Conservation (phyloP, 495 filamentous ascomycete genomes). For the Aspergillus hancockii region DNA sequence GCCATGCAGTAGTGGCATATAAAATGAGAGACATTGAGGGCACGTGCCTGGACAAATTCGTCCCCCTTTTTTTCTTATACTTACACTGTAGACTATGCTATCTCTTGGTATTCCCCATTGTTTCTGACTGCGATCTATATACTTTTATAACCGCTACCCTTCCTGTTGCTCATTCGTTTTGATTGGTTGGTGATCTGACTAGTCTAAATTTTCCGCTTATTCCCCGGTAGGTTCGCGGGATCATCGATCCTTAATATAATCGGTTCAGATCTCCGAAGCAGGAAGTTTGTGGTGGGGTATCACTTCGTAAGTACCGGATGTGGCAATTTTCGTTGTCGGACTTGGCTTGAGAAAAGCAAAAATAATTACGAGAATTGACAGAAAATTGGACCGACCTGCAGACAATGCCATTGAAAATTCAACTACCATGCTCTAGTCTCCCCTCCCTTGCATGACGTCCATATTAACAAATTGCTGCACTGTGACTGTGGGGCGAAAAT, state of each 20-base stretch:
- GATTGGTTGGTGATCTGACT: background rate
- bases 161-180: background rate
- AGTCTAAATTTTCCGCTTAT: background rate
- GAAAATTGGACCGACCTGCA: conserved; percentile 1
- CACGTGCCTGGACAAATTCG: background rate
- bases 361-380: conserved; percentile 3
- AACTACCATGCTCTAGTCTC: background rate
- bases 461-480: background rate
- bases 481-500: background rate
- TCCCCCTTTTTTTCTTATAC: background rate
- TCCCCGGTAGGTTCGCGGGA: conserved; percentile 1
- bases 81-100: background rate
- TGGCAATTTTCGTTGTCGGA: background rate
- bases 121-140: too few species aligned
- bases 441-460: background rate
- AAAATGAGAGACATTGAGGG: background rate
- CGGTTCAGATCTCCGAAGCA: background rate
- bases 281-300: conserved; percentile 4
- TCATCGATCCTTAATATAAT: conserved; percentile 4
- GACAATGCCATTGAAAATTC: background rate
- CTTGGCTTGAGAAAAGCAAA: background rate
- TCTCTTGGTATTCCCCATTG: background rate
- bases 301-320: background rate
- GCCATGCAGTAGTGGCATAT: background rate
- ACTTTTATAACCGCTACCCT: background rate